Evolutionary conservation across 2,329 filamentous ascomycete species (phyloP), one percentile per base, ranked within the genome.

Genomic region (Fusarium secorum): DNA sequence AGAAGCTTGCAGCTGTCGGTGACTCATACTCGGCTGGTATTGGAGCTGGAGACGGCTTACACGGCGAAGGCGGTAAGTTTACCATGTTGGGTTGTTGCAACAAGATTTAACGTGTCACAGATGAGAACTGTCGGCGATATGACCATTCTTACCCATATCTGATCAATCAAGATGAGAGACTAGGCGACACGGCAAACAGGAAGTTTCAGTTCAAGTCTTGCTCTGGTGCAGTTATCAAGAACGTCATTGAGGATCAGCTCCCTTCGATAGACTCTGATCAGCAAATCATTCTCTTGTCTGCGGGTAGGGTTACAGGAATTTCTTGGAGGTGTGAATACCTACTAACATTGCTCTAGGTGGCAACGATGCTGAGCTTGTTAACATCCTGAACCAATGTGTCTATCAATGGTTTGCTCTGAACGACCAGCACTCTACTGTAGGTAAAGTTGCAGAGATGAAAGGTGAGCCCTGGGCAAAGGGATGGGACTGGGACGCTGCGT

Each of bases 1-100:
- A 17, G 0, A 67, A 66, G 15, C 38, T 73, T 20, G 70, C 68
- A 5, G 64, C 70, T 6, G 35, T 72, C 0, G 67, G 68, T 0
- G 66, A 71, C 6, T 71, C 67, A 3, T 71, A 71, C 42, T 70
- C 68, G 0, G 68, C 67, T 35, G 68, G 66, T 13, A 68, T 71
- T 5, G 68, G 68, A 9, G 67, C 67, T 18, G 68, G 68, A 7
- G 59, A 64, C 5, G 60, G 17, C 14, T 51, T 11, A 4, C 48
- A 51, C 6, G 48, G 48, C 3, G 60, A 60, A 22, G 46, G 46
- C 20, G 56, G 60, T 64, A n/a, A 30, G 44, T 46, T n/a, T 13
- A 11, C 3, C 15, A 7, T 0, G 1, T 33, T 26, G 17, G 7
- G 11, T 18, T 10, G 11, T 1, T 22, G 15, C 7, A 20, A 14